Conservation (phyloP, 805 yeast genomes). For the Metschnikowia orientalis region DNA sequence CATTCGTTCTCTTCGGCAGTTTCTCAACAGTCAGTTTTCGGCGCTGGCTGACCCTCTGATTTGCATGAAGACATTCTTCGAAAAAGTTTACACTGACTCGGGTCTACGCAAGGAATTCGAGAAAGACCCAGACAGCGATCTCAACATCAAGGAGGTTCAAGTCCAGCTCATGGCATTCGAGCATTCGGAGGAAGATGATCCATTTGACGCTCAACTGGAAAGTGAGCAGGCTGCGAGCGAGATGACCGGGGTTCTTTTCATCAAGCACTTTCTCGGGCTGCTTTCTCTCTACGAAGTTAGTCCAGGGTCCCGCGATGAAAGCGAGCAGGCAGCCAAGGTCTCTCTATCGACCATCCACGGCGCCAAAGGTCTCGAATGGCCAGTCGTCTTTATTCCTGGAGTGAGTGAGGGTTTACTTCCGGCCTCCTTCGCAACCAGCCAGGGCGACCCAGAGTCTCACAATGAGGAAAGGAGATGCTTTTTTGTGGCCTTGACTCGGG, state of each 20-base stretch:
- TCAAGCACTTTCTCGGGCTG: slow-evolving; percentile 15
- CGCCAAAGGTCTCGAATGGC: slow-evolving; percentile 95
- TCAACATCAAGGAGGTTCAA: slow-evolving; percentile 40
- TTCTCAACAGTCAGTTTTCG: not conserved
- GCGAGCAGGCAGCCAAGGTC: slow-evolving; percentile 22
- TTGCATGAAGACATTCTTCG: slow-evolving; percentile 20
- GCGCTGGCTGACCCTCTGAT: not conserved
- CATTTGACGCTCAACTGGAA: slow-evolving; percentile 7
- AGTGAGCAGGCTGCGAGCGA: slow-evolving; percentile 11
- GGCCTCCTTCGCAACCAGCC: slow-evolving; percentile 42
- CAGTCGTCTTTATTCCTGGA: slow-evolving; percentile 79
- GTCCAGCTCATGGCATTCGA: slow-evolving; percentile 32
- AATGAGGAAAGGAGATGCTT: slow-evolving; percentile 82
- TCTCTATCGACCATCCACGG: slow-evolving; percentile 82
- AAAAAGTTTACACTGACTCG: slow-evolving; percentile 22
- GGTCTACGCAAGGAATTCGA: slow-evolving; percentile 27
- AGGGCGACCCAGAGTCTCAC: slow-evolving; percentile 24
- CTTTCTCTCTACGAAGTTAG: slow-evolving; percentile 17
- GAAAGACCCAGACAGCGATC: slow-evolving; percentile 25
- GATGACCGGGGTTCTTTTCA: slow-evolving; percentile 8
- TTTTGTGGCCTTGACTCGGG: slow-evolving; percentile 87
- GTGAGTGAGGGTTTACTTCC: slow-evolving; percentile 66
- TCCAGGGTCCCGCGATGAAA: slow-evolving; percentile 19
- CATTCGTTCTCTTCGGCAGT: no score
- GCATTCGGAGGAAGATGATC: slow-evolving; percentile 25